A percentile compares a stretch with the other conserved stretches of the same genome.
phyloP scores from a whole-genome alignment of 2,329 filamentous ascomycete genomes.

The Sordariomycetes sp. region DNA sequence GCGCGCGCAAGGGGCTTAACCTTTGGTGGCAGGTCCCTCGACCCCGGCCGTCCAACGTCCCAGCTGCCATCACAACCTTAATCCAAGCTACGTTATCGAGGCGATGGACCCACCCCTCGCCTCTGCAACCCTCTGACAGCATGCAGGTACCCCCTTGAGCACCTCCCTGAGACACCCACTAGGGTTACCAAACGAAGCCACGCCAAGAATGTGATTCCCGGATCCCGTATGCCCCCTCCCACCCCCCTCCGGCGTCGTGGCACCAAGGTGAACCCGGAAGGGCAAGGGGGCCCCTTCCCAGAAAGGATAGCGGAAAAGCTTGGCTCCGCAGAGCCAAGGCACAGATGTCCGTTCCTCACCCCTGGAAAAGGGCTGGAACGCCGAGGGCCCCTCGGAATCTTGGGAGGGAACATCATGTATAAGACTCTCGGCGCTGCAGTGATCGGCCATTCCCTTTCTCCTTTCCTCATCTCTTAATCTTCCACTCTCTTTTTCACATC shows the following conservation, averaged over 20 bases:
- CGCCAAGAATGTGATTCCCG: neutral
- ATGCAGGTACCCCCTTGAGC: neutral
- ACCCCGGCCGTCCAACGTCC: neutral
- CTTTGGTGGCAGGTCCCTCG: neutral
- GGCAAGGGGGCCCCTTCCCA: neutral
- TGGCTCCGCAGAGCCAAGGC: neutral
- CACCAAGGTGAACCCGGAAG: neutral
- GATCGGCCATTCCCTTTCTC: slow-evolving; percentile 5
- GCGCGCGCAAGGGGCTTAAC: neutral
- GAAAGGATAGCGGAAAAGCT: neutral
- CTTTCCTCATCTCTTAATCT: neutral
- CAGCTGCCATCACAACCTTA: neutral
- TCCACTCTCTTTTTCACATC: neutral
- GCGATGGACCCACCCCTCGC: neutral
- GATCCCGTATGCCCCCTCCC: neutral
- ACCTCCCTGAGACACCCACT: neutral
- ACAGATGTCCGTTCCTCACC: neutral
- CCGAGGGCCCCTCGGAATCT: neutral
- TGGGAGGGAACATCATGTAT: neutral
- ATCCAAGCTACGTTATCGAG: neutral
- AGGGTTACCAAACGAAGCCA: neutral
- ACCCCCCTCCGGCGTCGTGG: neutral
- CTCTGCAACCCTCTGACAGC: neutral
- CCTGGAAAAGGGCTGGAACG: neutral
- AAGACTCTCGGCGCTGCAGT: slow-evolving; percentile 5